Base-by-base conservation (phyloP, 139 green algal species). In the Volvox reticuliferus region DNA sequence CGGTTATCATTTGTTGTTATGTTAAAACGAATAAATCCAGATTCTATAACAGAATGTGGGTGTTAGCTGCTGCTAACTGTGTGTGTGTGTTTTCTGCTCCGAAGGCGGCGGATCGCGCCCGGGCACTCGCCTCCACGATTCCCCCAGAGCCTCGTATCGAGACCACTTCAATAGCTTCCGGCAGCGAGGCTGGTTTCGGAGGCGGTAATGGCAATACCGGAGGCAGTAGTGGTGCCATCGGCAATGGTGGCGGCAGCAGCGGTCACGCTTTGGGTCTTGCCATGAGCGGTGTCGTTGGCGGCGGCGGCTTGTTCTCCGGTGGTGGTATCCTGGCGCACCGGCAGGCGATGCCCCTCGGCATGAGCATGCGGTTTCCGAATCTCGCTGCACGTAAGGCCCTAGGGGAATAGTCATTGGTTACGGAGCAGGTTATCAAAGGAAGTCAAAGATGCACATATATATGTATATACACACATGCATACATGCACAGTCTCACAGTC, bases 111-210 rank as follows among this genome's bases (percentile, higher is more conserved):
- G 83, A 89, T 44, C 83, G 83, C 14, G 83, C 83, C 67, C 65
- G 83, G 69, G 36, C 44, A 2, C 85, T 36, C 33, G 79, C 84
- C 35, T 28, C 83, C 19, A 68, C 35, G 62, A n/a, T 20, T 33
- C 76, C 76, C 1, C 76, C 69, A n/a, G 84, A 82, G 85, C 85
- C 85, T 19, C 85, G 85, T 12, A 50, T 89, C 33, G 85, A 89
- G 65, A 89, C 85, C 18, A 68, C 69, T 13, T 89, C 85, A 24
- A 71, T 89, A 36, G 85, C 85, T 5, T 73, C 69, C 12, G 83
- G 83, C 83, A 89, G 83, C 68, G 85, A 89, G 85, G 69, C 85
- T 18, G 44, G 44, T 30, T 89, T 89, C 28, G 85, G 30, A 13
- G 24, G 14, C 1, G 44, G 1, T n/a, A 50, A 20, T 17, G 44